Percentiles rank a stretch among this genome's conserved stretches.
Evolutionary conservation across 768 basidiomycete genomes (phyloP).

Genomic region (Lentinus tigrinus): DNA sequence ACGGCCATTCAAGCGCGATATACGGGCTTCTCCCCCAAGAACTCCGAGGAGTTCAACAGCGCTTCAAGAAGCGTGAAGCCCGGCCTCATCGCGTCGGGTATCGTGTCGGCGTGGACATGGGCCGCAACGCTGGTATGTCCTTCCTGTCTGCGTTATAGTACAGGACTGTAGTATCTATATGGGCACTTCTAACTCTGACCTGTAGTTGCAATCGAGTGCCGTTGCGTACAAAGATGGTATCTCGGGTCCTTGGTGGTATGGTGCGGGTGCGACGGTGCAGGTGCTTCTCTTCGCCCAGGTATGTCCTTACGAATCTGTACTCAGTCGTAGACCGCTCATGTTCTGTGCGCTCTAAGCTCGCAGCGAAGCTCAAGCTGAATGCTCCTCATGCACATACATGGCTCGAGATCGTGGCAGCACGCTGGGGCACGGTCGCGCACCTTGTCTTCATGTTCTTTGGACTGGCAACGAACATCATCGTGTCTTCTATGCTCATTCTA

Average conservation of each 20-base stretch:
- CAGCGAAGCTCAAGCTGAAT: constrained; percentile 89
- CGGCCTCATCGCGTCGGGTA: constrained; percentile 88
- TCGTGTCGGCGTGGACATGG: constrained; percentile 94
- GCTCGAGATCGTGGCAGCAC: constrained; percentile 78
- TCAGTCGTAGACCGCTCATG: background rate
- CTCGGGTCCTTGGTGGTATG: constrained; percentile 90
- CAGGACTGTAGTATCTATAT: too few species aligned
- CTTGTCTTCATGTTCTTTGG: constrained; percentile 88
- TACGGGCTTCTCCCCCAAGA: constrained; percentile 75
- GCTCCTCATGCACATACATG: constrained; percentile 88
- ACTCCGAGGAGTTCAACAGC: constrained; percentile 81
- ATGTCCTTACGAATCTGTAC: constrained; percentile 5
- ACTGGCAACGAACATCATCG: constrained; percentile 88
- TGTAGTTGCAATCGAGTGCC: constrained; percentile 75
- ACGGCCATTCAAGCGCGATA: constrained; percentile 84
- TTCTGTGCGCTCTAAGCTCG: constrained; percentile 47
- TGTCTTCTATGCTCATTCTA: constrained; percentile 81
- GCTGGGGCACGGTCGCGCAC: constrained; percentile 84
- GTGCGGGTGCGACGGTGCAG: constrained; percentile 84
- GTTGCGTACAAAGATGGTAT: constrained; percentile 87
- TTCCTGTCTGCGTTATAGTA: too few species aligned
- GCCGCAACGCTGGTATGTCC: constrained; percentile 64
- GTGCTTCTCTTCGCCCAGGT: constrained; percentile 89
- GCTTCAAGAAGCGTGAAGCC: constrained; percentile 86
- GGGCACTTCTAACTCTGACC: background rate